A percentile compares a stretch with the other conserved stretches of the same genome.
phyloP scores from a whole-genome alignment of 768 basidiomycete species.

The Podaxis pistillaris region DNA sequence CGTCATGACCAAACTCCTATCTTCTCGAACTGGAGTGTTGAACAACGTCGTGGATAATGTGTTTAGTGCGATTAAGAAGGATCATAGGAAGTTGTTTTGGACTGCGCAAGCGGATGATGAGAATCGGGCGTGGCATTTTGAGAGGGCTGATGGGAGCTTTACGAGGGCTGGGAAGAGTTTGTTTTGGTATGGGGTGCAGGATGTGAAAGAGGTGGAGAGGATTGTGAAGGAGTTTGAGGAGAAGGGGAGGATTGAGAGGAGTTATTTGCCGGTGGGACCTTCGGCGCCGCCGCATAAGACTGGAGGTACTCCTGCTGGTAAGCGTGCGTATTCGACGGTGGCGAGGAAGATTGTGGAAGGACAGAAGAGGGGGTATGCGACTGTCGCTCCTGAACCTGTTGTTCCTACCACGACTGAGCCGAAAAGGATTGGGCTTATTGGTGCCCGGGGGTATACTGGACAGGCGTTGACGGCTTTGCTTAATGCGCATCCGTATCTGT shows the following conservation, averaged over 20 bases:
- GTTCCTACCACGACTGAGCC: conserved; percentile 50
- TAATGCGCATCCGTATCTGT: conserved; percentile 82
- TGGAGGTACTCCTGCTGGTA: conserved; percentile 34
- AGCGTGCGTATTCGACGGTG: conserved; percentile 58
- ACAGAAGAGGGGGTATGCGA: conserved; percentile 77
- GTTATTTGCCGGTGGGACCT: conserved; percentile 87
- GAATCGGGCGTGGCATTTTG: conserved; percentile 98
- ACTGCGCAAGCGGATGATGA: conserved; percentile 96
- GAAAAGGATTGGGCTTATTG: conserved; percentile 94
- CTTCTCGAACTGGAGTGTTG: conserved; percentile 84
- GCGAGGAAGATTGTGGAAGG: conserved; percentile 40
- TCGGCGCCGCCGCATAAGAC: conserved; percentile 57
- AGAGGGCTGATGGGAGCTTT: conserved; percentile 97
- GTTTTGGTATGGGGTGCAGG: conserved; percentile 97
- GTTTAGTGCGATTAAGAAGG: conserved; percentile 94
- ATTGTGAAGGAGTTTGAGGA: conserved; percentile 73
- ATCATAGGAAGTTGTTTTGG: conserved; percentile 94
- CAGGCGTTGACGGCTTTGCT: conserved; percentile 88
- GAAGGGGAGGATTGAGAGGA: conserved; percentile 81
- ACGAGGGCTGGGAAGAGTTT: conserved; percentile 89
- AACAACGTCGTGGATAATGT: conserved; percentile 98
- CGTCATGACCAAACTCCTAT: conserved; percentile 89
- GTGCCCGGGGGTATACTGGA: conserved; percentile 95
- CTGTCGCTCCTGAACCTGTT: conserved; percentile 40
- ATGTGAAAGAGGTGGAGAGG: conserved; percentile 88